Percentiles rank a stretch among this genome's conserved stretches.
Conservation (phyloP, 257 asterid species). For the Nicotiana attenuata region DNA sequence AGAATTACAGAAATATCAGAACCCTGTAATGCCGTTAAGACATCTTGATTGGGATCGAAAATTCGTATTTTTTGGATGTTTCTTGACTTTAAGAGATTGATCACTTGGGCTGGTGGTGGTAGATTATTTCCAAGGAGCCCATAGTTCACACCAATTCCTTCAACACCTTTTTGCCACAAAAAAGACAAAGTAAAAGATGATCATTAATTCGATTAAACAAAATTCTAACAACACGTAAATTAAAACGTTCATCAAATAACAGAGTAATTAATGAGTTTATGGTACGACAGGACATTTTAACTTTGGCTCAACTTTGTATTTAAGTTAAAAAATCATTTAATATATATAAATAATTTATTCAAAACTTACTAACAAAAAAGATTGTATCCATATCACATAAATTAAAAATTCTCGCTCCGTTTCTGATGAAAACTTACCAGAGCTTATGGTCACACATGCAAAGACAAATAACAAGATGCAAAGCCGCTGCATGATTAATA, state of each 20-base stretch:
- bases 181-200: not conserved
- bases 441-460: not conserved
- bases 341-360: too few species aligned
- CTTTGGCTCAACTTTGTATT: too few species aligned
- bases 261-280: not conserved
- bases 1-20: slow-evolving; percentile 26
- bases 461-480: not conserved
- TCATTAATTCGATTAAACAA: not conserved
- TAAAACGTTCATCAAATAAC: not conserved
- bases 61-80: slow-evolving; percentile 19
- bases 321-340: too few species aligned
- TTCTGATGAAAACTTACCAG: not conserved
- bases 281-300: too few species aligned
- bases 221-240: not conserved
- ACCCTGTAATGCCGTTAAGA: slow-evolving; percentile 27
- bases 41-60: slow-evolving; percentile 22
- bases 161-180: slow-evolving; percentile 12
- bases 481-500: not conserved
- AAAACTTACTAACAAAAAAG: too few species aligned
- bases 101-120: slow-evolving; percentile 21
- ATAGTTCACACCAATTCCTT: slow-evolving; percentile 37
- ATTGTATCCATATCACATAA: too few species aligned
- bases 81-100: slow-evolving; percentile 17
- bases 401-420: too few species aligned
- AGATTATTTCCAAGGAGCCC: slow-evolving; percentile 36